These are phyloP conservation scores for Termitomyces sp. DNA, from an alignment of 768 basidiomycete species.

Conservation along the genomic window DNA sequence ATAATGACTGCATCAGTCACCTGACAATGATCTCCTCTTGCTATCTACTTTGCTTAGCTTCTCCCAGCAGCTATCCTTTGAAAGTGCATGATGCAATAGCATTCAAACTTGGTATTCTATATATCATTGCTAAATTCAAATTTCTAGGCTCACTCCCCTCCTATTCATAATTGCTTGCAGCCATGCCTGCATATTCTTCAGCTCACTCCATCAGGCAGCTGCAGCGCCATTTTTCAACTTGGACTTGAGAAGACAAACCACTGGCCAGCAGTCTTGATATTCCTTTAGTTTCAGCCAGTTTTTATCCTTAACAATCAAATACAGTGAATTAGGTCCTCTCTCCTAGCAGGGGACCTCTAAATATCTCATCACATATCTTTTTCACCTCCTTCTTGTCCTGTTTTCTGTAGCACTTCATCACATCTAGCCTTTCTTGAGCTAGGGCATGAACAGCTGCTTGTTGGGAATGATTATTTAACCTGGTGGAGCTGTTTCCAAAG, in stretches of 20 bases:
- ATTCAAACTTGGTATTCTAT: too few relatives aligned
- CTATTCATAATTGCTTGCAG: background rate
- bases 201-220: background rate
- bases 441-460: background rate
- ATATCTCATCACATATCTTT: constrained; percentile 1
- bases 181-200: background rate
- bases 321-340: background rate
- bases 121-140: background rate
- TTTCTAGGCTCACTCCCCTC: background rate
- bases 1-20: too few relatives aligned
- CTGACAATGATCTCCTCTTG: too few relatives aligned
- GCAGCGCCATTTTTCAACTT: background rate
- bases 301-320: constrained; percentile 8
- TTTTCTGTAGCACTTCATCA: background rate
- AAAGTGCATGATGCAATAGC: background rate
- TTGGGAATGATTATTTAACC: background rate
- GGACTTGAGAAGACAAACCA: background rate
- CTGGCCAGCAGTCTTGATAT: background rate
- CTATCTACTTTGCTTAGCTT: too few relatives aligned
- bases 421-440: background rate
- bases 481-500: background rate
- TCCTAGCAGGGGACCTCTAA: background rate
- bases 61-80: too few relatives aligned
- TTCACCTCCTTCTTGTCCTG: background rate
- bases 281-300: background rate